Conservation (phyloP, 75 land plant genomes). For the Pinus albicaulis region DNA sequence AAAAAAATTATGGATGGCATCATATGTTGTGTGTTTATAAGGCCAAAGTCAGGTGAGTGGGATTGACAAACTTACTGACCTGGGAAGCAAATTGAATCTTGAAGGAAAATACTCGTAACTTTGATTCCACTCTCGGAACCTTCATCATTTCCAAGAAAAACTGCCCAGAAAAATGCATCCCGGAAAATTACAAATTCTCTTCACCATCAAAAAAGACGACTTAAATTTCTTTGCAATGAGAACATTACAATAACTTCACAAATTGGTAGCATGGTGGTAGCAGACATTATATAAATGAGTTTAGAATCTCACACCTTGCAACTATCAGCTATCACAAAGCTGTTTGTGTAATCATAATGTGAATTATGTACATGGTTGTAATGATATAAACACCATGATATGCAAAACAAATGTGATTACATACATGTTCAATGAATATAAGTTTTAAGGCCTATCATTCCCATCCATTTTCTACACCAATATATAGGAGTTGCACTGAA, state of each 20-base stretch:
- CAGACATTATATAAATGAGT: no score
- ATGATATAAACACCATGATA: not conserved
- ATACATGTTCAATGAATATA: not conserved
- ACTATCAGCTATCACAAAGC: not conserved
- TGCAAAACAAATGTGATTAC: not conserved
- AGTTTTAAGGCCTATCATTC: not conserved
- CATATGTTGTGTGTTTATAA: not conserved
- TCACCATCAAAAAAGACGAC: no score
- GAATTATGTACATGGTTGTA: not conserved
- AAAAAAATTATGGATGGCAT: not conserved
- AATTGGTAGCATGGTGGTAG: not conserved
- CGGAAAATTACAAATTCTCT: not conserved
- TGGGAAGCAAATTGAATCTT: conserved; percentile 87
- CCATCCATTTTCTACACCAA: not conserved
- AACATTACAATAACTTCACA: not conserved
- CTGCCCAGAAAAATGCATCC: conserved; percentile 28
- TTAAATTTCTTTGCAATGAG: not conserved
- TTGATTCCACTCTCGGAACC: conserved; percentile 93
- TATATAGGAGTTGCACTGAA: not conserved
- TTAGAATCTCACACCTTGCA: no score
- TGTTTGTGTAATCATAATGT: not conserved
- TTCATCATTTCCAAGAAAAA: conserved; percentile 95
- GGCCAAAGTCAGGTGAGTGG: not conserved
- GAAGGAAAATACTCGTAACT: conserved; percentile 90
- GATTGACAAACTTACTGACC: conserved; percentile 36